Percentiles rank a stretch among this genome's conserved stretches.
These are phyloP conservation scores for Fraxinus sp. DNA, from an alignment of 305 asterid species.

Conservation along the genomic window DNA sequence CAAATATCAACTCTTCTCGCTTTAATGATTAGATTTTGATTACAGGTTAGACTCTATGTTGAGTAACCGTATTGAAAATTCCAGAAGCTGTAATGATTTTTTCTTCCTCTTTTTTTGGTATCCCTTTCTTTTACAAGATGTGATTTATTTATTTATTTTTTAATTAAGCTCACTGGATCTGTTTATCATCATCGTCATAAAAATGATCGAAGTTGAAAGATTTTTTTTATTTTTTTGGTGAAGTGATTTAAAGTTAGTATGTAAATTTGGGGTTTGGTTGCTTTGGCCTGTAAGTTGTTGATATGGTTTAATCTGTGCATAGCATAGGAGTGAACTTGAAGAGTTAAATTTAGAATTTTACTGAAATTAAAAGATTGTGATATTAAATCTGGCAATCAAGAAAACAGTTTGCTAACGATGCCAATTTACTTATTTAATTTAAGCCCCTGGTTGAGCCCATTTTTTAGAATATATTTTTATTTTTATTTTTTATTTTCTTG, in stretches of 20 bases:
- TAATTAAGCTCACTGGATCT: background rate
- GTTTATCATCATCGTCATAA: background rate
- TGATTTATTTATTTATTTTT: background rate
- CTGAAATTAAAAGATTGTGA: background rate
- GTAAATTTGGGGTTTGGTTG: slow-evolving; percentile 19
- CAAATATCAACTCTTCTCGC: background rate
- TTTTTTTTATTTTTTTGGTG: background rate
- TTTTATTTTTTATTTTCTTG: background rate
- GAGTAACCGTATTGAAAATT: background rate
- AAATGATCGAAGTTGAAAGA: background rate
- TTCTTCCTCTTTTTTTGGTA: background rate
- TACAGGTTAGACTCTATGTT: slow-evolving; percentile 24
- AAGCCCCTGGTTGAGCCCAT: background rate
- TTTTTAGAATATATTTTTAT: background rate
- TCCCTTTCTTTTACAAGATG: background rate
- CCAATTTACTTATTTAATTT: background rate
- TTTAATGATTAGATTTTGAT: slow-evolving; percentile 11
- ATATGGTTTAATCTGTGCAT: background rate
- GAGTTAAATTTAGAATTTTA: background rate
- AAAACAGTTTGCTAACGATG: background rate
- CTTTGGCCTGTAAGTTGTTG: background rate
- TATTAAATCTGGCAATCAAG: background rate
- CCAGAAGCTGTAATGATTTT: background rate
- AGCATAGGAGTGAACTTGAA: background rate
- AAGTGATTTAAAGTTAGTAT: background rate